Evolutionary conservation across 768 basidiomycete species (phyloP).

Genomic region (Macrolepiota albuminosa): DNA sequence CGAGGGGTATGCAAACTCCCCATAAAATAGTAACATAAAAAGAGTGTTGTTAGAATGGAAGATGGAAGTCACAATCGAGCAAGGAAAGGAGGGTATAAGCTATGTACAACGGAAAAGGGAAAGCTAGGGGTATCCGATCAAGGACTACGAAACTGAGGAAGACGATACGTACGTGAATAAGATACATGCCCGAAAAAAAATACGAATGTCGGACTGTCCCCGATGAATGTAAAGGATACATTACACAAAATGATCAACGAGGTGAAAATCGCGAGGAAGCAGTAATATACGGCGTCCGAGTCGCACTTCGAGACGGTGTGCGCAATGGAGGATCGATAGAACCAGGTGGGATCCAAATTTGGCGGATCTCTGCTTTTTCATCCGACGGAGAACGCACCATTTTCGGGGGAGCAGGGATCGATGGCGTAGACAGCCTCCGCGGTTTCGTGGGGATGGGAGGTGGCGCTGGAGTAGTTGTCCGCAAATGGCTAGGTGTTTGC

Average conservation of each 20-base stretch:
- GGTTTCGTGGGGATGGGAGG: constrained; percentile 35
- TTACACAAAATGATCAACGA: constrained; percentile 14
- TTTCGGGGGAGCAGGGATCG: constrained; percentile 51
- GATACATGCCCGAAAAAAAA: constrained; percentile 24
- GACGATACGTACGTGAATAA: constrained; percentile 20
- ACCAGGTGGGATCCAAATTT: constrained; percentile 59
- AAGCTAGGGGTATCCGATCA: constrained; percentile 14
- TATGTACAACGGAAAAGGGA: constrained; percentile 27
- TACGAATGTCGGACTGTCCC: constrained; percentile 4
- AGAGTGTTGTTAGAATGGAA: constrained; percentile 7
- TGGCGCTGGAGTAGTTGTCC: constrained; percentile 34
- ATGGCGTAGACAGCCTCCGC: constrained; percentile 48
- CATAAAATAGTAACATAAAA: constrained; percentile 12
- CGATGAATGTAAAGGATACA: constrained; percentile 12
- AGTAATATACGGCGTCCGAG: constrained; percentile 16
- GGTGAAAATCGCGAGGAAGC: constrained; percentile 18
- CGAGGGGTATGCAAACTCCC: constrained; percentile 20
- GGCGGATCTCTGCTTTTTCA: constrained; percentile 56
- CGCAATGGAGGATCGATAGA: constrained; percentile 18
- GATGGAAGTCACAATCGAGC: constrained; percentile 21
- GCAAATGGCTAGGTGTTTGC: constrained; percentile 30
- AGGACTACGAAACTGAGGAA: constrained; percentile 4
- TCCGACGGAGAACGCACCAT: constrained; percentile 60
- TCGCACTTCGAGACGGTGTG: constrained; percentile 24
- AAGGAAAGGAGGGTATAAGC: constrained; percentile 19